These are phyloP conservation scores for Casaregolazyma suthepensis DNA, from an alignment of 1,139 yeast genomes.

Conservation along the genomic window DNA sequence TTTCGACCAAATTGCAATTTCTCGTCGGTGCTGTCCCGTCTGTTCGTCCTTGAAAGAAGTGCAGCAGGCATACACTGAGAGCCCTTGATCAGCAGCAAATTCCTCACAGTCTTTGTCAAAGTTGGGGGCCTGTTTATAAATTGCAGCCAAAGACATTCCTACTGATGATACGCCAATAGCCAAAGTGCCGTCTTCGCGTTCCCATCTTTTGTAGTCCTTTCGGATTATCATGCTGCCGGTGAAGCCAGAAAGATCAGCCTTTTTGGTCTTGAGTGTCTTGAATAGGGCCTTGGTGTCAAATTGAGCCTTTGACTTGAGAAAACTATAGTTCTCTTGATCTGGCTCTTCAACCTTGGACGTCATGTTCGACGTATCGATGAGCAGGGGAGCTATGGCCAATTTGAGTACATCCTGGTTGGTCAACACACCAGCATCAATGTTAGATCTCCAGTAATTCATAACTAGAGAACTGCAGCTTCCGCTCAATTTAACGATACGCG, in stretches of 20 bases:
- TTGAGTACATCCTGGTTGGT: constrained; percentile 36
- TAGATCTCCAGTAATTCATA: constrained; percentile 50
- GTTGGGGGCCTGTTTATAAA: constrained; percentile 37
- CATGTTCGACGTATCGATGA: constrained; percentile 68
- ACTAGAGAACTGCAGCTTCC: constrained; percentile 83
- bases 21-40: constrained; percentile 46
- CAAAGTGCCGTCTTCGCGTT: constrained; percentile 21
- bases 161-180: constrained; percentile 71
- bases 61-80: constrained; percentile 57
- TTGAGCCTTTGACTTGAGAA: constrained; percentile 28
- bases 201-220: constrained; percentile 80
- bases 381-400: constrained; percentile 58
- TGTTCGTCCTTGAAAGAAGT: constrained; percentile 48
- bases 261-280: constrained; percentile 45
- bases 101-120: constrained; percentile 38
- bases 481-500: constrained; percentile 52
- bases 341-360: constrained; percentile 49
- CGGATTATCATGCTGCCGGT: constrained; percentile 54
- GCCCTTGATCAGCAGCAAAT: constrained; percentile 35
- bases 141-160: constrained; percentile 60
- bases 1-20: constrained; percentile 41
- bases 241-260: constrained; percentile 59
- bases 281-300: constrained; percentile 29
- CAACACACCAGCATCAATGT: constrained; percentile 16
- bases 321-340: constrained; percentile 44